Conservation (phyloP, 1,139 yeast genomes). For the Geotrichum phurueaensis region DNA sequence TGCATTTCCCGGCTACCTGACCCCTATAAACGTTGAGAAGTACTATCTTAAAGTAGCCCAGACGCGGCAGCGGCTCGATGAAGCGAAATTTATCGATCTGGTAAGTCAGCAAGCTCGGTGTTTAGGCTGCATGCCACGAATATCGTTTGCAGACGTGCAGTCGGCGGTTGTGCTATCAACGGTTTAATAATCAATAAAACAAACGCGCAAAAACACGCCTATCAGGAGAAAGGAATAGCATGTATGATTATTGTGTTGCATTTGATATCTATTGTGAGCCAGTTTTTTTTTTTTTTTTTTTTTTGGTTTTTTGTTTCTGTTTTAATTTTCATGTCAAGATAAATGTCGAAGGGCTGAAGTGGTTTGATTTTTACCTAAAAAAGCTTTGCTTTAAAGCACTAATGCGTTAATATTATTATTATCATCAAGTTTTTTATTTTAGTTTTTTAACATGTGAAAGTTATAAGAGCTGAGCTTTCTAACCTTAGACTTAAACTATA, state of each 20-base stretch:
- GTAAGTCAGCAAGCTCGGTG: constrained; percentile 2
- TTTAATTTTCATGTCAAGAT: background rate
- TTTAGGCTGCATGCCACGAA: constrained; percentile 10
- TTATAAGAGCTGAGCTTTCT: too few species aligned
- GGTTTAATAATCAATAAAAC: background rate
- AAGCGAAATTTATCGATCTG: constrained; percentile 6
- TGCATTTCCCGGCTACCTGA: constrained; percentile 15
- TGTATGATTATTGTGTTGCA: too few species aligned
- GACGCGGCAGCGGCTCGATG: constrained; percentile 3
- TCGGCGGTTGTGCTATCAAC: constrained; percentile 6
- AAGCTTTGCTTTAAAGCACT: too few species aligned
- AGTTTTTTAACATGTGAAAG: too few species aligned
- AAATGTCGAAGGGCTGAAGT: background rate
- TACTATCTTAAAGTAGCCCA: background rate
- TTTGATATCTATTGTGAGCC: too few species aligned
- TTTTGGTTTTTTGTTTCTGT: background rate
- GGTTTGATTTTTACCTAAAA: too few species aligned
- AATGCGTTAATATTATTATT: too few species aligned
- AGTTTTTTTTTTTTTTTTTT: background rate
- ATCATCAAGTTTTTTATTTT: too few species aligned
- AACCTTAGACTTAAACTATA: too few species aligned
- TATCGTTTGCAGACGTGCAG: constrained; percentile 8
- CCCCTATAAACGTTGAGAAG: constrained; percentile 16
- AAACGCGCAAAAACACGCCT: too few species aligned
- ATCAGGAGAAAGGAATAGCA: too few species aligned